phyloP scores from a whole-genome alignment of 129 eudicot species.

The Arctium lappa region DNA sequence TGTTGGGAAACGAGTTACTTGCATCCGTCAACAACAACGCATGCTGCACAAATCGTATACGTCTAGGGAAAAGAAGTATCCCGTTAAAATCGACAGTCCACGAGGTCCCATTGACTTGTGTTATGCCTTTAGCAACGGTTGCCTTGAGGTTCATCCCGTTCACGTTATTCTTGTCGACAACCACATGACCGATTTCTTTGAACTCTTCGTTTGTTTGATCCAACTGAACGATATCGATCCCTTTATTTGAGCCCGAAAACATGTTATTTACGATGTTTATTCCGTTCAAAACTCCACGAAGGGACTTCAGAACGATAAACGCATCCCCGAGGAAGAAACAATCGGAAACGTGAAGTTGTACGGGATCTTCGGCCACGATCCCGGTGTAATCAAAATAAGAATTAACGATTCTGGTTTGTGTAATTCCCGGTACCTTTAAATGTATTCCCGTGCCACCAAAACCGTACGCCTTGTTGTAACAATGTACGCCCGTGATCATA shows the following conservation, averaged over 20 bases:
- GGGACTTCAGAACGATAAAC: constrained; percentile 48
- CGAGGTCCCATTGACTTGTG: constrained; percentile 50
- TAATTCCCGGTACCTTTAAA: constrained; percentile 57
- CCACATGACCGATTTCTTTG: constrained; percentile 46
- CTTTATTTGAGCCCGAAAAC: constrained; percentile 61
- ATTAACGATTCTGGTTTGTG: constrained; percentile 74
- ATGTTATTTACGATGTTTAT: constrained; percentile 69
- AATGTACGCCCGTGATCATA: constrained; percentile 67
- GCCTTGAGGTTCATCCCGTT: constrained; percentile 61
- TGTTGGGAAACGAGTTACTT: constrained; percentile 45
- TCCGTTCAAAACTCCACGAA: constrained; percentile 57
- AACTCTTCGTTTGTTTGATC: constrained; percentile 41
- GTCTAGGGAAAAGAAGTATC: constrained; percentile 52
- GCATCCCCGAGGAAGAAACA: constrained; percentile 84
- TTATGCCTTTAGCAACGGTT: constrained; percentile 48
- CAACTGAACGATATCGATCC: constrained; percentile 58
- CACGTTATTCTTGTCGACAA: constrained; percentile 50
- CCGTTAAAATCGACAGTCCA: constrained; percentile 55
- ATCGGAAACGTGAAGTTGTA: constrained; percentile 59
- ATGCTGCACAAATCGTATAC: constrained; percentile 57
- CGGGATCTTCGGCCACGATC: constrained; percentile 83
- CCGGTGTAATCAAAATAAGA: constrained; percentile 78
- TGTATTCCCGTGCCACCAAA: constrained; percentile 82
- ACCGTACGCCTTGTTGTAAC: constrained; percentile 78
- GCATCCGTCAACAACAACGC: constrained; percentile 38